A percentile compares a stretch with the other conserved stretches of the same genome.
Conservation (phyloP, 768 basidiomycete genomes). For the Naganishia friedmannii region DNA sequence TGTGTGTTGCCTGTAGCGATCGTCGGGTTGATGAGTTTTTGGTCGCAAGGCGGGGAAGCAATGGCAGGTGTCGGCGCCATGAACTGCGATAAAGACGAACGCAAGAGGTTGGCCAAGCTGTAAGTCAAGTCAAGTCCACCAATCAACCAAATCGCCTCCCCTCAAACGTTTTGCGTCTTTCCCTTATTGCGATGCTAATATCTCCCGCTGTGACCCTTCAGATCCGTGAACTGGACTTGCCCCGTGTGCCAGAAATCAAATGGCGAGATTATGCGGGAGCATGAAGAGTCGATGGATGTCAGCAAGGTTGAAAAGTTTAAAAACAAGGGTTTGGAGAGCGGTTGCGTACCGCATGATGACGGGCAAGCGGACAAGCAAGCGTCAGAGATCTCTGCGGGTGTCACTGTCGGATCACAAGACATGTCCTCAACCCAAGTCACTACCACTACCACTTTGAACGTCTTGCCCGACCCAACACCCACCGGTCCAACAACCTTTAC, state of each 20-base stretch:
- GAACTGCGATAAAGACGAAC: slow-evolving; percentile 46
- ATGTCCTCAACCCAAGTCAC: neutral
- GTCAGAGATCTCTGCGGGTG: neutral
- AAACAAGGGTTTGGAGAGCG: slow-evolving; percentile 5
- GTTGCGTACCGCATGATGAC: neutral
- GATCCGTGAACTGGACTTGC: slow-evolving; percentile 46
- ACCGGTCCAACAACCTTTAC: neutral
- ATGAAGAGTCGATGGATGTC: slow-evolving; percentile 20
- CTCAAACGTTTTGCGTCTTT: too few species aligned
- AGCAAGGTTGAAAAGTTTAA: slow-evolving; percentile 3
- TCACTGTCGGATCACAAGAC: neutral
- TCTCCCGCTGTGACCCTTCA: slow-evolving; percentile 13
- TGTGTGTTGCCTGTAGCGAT: slow-evolving; percentile 34
- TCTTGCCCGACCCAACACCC: neutral
- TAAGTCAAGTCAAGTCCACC: slow-evolving; percentile 26
- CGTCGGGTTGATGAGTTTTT: slow-evolving; percentile 52
- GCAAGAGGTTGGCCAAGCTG: slow-evolving; percentile 46
- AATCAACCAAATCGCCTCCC: too few species aligned
- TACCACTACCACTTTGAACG: too few species aligned
- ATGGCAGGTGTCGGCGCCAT: slow-evolving; percentile 48
- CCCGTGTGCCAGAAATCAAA: slow-evolving; percentile 39
- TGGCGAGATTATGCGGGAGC: slow-evolving; percentile 31
- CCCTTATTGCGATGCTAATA: too few species aligned
- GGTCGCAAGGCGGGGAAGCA: slow-evolving; percentile 47
- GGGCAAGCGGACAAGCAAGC: neutral